Evolutionary conservation across 2,329 filamentous ascomycete species (phyloP).

Genomic region (Dryadomyces quercus-mongolicae): DNA sequence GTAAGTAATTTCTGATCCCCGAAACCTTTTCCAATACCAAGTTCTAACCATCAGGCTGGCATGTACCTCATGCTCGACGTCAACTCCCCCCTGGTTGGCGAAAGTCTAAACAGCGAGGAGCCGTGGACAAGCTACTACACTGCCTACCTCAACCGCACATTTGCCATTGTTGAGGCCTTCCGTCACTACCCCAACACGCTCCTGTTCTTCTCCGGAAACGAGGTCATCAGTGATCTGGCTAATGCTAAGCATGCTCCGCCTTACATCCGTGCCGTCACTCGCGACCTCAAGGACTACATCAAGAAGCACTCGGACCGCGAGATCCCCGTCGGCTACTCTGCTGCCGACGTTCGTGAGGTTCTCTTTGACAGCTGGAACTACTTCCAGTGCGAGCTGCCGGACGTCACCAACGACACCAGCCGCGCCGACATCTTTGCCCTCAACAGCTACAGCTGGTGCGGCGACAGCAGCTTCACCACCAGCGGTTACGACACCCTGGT

Average conservation of each 20-base stretch:
- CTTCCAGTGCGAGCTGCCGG: conserved; percentile 52
- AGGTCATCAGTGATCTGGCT: conserved; percentile 57
- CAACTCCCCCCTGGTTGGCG: conserved; percentile 50
- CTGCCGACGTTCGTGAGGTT: conserved; percentile 63
- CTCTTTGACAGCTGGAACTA: conserved; percentile 67
- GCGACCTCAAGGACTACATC: conserved; percentile 73
- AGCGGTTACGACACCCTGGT: conserved; percentile 47
- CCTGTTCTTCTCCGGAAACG: conserved; percentile 69
- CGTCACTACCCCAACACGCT: conserved; percentile 55
- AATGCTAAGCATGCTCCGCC: conserved; percentile 51
- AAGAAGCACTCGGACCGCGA: conserved; percentile 53
- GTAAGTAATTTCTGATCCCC: conserved; percentile 21
- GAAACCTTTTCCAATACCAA: too few species aligned
- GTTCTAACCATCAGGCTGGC: conserved; percentile 32
- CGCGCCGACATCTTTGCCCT: conserved; percentile 65
- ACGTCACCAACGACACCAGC: conserved; percentile 44
- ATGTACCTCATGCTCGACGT: conserved; percentile 61
- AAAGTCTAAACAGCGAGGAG: conserved; percentile 40
- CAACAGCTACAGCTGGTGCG: conserved; percentile 61
- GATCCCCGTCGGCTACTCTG: conserved; percentile 71
- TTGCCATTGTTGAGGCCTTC: conserved; percentile 55
- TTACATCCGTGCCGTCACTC: conserved; percentile 64
- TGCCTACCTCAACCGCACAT: conserved; percentile 52
- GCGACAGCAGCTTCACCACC: conserved; percentile 38
- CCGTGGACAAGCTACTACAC: conserved; percentile 46